Evolutionary conservation across 768 basidiomycete genomes (phyloP).

Genomic region (Naematelia aurantialba): DNA sequence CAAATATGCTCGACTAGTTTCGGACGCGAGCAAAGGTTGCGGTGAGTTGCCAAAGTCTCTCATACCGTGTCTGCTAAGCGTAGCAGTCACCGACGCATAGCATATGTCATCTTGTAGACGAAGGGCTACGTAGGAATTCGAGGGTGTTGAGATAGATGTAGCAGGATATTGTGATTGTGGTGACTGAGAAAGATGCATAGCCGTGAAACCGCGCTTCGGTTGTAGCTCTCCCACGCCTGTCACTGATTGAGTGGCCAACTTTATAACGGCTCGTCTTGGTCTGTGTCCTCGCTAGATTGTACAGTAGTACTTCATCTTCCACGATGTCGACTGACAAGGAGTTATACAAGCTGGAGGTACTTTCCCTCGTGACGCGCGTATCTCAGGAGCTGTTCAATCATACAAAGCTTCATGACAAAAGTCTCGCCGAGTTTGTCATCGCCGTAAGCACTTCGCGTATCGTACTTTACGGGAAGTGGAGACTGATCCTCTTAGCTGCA

Average conservation of each 20-base stretch:
- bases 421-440: conserved; percentile 91
- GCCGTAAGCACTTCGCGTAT: conserved; percentile 47
- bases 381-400: conserved; percentile 91
- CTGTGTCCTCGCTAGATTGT: too few species aligned
- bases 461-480: background rate
- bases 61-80: background rate
- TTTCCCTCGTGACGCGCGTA: conserved; percentile 86
- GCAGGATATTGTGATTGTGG: too few species aligned
- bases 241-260: background rate
- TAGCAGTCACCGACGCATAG: conserved; percentile 23
- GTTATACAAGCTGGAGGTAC: conserved; percentile 85
- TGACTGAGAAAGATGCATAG: too few species aligned
- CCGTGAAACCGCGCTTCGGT: too few species aligned
- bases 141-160: too few species aligned
- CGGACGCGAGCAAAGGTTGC: conserved; percentile 88
- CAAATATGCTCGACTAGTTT: conserved; percentile 84
- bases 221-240: too few species aligned
- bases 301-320: too few species aligned
- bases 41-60: conserved; percentile 41
- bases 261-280: background rate
- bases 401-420: conserved; percentile 73
- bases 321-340: conserved; percentile 54
- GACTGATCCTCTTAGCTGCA: conserved; percentile 57
- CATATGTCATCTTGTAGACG: too few species aligned
- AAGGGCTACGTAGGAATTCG: too few species aligned